These are phyloP conservation scores for Acacia concinna DNA, from an alignment of 331 rosid species.

Conservation along the genomic window DNA sequence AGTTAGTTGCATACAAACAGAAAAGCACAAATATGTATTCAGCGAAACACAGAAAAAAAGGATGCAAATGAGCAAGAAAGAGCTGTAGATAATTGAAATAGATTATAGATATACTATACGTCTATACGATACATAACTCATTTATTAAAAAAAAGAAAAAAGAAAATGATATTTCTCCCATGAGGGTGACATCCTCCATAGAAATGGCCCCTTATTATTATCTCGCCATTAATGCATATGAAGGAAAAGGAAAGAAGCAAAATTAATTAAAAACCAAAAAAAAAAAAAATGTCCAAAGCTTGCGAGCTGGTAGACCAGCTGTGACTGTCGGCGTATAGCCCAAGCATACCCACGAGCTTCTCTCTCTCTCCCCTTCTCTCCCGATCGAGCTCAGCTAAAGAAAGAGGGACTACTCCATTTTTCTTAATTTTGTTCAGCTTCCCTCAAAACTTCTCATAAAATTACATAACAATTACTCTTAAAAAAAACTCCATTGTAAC, in stretches of 20 bases:
- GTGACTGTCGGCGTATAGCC: constrained; percentile 53
- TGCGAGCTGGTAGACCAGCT: constrained; percentile 52
- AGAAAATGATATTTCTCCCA: constrained; percentile 23
- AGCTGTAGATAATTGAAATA: not conserved
- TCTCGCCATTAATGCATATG: constrained; percentile 30
- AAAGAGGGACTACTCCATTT: constrained; percentile 18
- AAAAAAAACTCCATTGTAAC: constrained; percentile 19
- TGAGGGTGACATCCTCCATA: constrained; percentile 26
- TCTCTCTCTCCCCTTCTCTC: constrained; percentile 8
- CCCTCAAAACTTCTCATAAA: not conserved
- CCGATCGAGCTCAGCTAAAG: constrained; percentile 36
- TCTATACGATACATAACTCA: not conserved
- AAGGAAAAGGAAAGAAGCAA: not conserved
- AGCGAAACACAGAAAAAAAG: not conserved
- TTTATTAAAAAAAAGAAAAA: not conserved
- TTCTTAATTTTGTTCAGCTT: constrained; percentile 29
- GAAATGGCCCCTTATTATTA: not conserved
- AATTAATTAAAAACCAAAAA: not conserved
- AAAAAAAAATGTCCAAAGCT: constrained; percentile 24
- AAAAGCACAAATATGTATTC: too few relatives aligned
- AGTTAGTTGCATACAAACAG: too few relatives aligned
- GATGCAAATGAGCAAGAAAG: not conserved
- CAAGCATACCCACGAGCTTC: constrained; percentile 48
- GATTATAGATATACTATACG: too few relatives aligned
- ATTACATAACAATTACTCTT: constrained; percentile 26